These are phyloP conservation scores for Metschnikowia corniflorae DNA, from an alignment of 805 yeast species.

Conservation along the genomic window DNA sequence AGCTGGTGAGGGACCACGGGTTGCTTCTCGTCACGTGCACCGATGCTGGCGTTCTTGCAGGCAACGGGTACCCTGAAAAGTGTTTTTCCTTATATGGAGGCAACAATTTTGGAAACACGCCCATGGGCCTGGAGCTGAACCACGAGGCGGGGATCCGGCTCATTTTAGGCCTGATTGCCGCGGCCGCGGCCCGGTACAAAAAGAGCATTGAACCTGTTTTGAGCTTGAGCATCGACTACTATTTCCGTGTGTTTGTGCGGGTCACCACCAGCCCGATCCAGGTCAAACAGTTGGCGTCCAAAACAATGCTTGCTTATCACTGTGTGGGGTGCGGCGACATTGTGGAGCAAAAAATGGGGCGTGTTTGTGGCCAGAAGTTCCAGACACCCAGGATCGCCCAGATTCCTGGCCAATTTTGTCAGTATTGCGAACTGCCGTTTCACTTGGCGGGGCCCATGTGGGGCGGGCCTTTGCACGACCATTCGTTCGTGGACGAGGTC, in stretches of 20 bases:
- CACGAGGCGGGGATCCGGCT: slow-evolving; percentile 92
- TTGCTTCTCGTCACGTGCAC: slow-evolving; percentile 89
- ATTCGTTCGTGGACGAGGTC: slow-evolving; percentile 61
- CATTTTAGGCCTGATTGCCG: slow-evolving; percentile 70
- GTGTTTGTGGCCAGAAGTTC: slow-evolving; percentile 48
- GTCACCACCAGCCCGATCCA: slow-evolving; percentile 74
- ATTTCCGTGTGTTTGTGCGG: slow-evolving; percentile 79
- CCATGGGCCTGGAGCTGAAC: slow-evolving; percentile 59
- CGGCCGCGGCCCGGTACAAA: slow-evolving; percentile 87
- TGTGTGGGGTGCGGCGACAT: slow-evolving; percentile 86
- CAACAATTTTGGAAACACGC: slow-evolving; percentile 64
- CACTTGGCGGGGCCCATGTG: slow-evolving; percentile 97
- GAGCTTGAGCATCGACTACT: slow-evolving; percentile 85
- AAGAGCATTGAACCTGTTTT: slow-evolving; percentile 83
- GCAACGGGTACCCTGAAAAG: slow-evolving; percentile 94
- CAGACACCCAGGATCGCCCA: slow-evolving; percentile 52
- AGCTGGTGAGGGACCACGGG: slow-evolving; percentile 80
- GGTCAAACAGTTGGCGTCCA: slow-evolving; percentile 76
- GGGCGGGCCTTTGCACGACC: slow-evolving; percentile 74
- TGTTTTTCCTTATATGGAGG: slow-evolving; percentile 96
- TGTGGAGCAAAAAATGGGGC: slow-evolving; percentile 72
- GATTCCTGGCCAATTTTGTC: slow-evolving; percentile 63
- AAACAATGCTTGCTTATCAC: slow-evolving; percentile 72
- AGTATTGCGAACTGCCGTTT: slow-evolving; percentile 62
- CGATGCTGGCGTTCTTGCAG: slow-evolving; percentile 93